Percentiles rank a stretch among this genome's conserved stretches.
These are phyloP conservation scores for Penicillium concentricum DNA, from an alignment of 2,329 filamentous ascomycete species.

Conservation along the genomic window DNA sequence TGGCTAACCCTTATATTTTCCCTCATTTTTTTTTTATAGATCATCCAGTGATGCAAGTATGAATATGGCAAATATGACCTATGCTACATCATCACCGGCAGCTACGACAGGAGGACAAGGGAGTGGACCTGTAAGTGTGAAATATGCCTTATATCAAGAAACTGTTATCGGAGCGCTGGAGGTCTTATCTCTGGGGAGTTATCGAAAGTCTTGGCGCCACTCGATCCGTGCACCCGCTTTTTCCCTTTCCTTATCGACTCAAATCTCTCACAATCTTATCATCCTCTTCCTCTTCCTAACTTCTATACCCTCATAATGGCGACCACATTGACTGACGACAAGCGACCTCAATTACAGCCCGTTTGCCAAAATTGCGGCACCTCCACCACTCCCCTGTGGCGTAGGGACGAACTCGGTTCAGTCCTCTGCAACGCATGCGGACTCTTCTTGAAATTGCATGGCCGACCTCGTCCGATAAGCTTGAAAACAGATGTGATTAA, in stretches of 20 bases:
- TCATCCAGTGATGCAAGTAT: constrained; percentile 47
- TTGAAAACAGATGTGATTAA: constrained; percentile 99
- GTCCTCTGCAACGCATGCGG: constrained; percentile 99
- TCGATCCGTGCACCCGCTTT: constrained; percentile 34
- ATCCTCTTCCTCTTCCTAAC: constrained; percentile 27
- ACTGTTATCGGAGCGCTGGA: constrained; percentile 20
- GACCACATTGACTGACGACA: constrained; percentile 49
- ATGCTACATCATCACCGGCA: constrained; percentile 63
- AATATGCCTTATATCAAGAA: constrained; percentile 4
- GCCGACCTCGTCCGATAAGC: constrained; percentile 86
- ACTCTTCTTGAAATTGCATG: constrained; percentile 94
- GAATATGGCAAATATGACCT: constrained; percentile 60
- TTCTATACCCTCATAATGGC: constrained; percentile 38
- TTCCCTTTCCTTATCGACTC: constrained; percentile 50
- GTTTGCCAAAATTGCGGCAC: constrained; percentile 96
- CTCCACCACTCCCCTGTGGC: constrained; percentile 94
- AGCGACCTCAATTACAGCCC: constrained; percentile 71
- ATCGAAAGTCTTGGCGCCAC: constrained; percentile 37
- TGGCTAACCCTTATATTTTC: constrained; percentile 21
- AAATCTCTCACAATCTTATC: constrained; percentile 47
- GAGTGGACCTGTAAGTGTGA: constrained; percentile 43
- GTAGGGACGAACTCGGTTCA: constrained; percentile 90
- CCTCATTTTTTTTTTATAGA: constrained; percentile 17
- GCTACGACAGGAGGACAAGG: constrained; percentile 64
- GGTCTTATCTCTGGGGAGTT: constrained; percentile 23